Evolutionary conservation across 2,329 filamentous ascomycete species (phyloP), one percentile per base, ranked within the genome.

Genomic region (Camillea tinctor): DNA sequence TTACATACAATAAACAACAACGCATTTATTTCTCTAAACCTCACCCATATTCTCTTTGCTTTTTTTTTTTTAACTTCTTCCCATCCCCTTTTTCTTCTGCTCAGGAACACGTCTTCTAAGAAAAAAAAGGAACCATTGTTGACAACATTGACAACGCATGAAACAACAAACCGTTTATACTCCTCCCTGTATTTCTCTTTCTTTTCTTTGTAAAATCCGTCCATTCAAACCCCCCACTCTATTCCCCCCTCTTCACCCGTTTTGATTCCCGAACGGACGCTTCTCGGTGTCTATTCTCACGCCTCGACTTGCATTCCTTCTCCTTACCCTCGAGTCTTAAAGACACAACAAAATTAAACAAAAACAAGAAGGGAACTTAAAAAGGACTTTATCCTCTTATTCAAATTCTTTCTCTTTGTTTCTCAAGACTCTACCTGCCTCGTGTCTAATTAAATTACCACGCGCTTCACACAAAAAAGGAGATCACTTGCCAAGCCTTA

Each of bases 261-360:
- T 4, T 30, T 11, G 26, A 30, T 8, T 36, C n/a, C 8, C 54
- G 54, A 53, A 57, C 24, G 40, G 52, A 53, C 50, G 50, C 54
- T 48, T 36, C 15, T 55, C 40, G 40, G 26, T 11, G 26, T 30
- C 26, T 30, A 30, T 30, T 26, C 24, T 26, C 40, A 60, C 22
- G 19, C 20, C 20, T 54, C 51, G 9, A 36, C 56, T 54, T 61
- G 62, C 58, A 64, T 62, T 60, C 64, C 61, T n/a, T n/a, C n/a
- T n/a, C n/a, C 30, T 17, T 50, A 13, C 6, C 36, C 36, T 44
- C 36, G 36, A 44, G 36, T 44, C 36, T 44, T 15, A 6, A 19
- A 54, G 57, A 23, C 13, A 60, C n/a, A 70, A 74, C 44, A 71
- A 68, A 59, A n/a, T n/a, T n/a, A n/a, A n/a, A n/a, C n/a, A n/a